A percentile compares a stretch with the other conserved stretches of the same genome.
These are phyloP conservation scores for Aspergillus sp. DNA, from an alignment of 2,329 filamentous ascomycete species.

Conservation along the genomic window DNA sequence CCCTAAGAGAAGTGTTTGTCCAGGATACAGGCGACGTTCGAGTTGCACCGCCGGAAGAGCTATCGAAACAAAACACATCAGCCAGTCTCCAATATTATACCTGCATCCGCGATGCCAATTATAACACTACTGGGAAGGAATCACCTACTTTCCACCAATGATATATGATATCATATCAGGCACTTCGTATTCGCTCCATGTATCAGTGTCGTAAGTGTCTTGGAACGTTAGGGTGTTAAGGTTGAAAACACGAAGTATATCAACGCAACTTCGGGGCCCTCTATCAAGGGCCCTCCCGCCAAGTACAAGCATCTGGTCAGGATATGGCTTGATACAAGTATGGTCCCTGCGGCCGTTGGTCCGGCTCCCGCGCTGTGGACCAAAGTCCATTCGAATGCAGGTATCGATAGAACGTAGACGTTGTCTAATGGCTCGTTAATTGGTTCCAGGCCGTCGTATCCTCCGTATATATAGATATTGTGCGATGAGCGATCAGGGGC, in stretches of 20 bases:
- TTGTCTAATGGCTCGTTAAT: constrained; percentile 41
- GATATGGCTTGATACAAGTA: constrained; percentile 44
- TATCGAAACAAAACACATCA: neutral
- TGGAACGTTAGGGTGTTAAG: constrained; percentile 14
- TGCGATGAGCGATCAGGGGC: constrained; percentile 42
- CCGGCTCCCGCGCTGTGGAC: constrained; percentile 25
- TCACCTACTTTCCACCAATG: constrained; percentile 11
- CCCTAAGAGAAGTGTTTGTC: constrained; percentile 8
- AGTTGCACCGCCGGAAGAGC: constrained; percentile 6
- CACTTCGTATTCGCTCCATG: constrained; percentile 13
- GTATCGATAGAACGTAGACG: constrained; percentile 47
- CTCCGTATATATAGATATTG: constrained; percentile 55
- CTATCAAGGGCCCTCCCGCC: constrained; percentile 25
- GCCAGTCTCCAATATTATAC: neutral
- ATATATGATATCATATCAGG: constrained; percentile 6
- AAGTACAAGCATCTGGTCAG: constrained; percentile 48
- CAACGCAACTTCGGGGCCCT: neutral
- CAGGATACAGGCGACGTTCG: constrained; percentile 5
- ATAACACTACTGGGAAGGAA: too few relatives aligned
- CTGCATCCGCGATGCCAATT: neutral
- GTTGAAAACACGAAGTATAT: constrained; percentile 15
- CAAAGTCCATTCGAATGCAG: constrained; percentile 48
- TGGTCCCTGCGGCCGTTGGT: constrained; percentile 28
- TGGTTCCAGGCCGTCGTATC: constrained; percentile 37
- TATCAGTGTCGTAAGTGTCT: constrained; percentile 8